Base-by-base conservation (phyloP, 805 yeast genomes). In the Kuraishia capsulata region DNA sequence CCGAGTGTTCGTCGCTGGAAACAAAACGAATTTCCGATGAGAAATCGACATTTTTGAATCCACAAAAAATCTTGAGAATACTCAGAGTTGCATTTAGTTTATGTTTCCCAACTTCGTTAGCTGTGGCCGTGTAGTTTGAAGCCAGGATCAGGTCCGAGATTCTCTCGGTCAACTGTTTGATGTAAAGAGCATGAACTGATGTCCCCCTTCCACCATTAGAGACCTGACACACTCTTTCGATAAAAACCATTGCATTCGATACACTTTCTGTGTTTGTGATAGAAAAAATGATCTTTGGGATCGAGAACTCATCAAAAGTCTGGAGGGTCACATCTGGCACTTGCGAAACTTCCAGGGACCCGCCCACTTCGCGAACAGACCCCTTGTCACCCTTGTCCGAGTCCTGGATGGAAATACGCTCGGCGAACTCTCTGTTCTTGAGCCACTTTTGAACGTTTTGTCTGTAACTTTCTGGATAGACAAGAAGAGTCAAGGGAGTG, bases 101-200 rank as follows among this genome's bases (percentile, higher is more conserved):
- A 42, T 26, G 58, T 45, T 44, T 62, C 33, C 50, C 51, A 13
- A 28, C 17, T 5, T 28, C 31, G 10, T 8, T 8, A 6, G 31
- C 13, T 8, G 31, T 13, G 14, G 13, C 31, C 8, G 13, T 14
- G 31, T 28, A 28, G 13, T 9, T 56, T 9, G 87, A 78, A 1
- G 84, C 85, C 48, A 77, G 84, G 38, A 81, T 64, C 37, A 81
- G 58, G 53, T 81, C 84, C 0, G 85, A 76, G 0, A 86, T 78
- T 53, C 89, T 64, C 39, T 81, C 80, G 1, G 82, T 73, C 36
- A 81, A 61, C 30, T 73, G 72, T 41, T 80, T 66, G 41, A 79
- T 55, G 47, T 78, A 78, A 4, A 77, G 54, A 1, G 76, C 81
- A 45, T 65, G 68, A 34, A 76, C 59, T 1, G 56, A 55, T 24